phyloP scores from a whole-genome alignment of 345 rosid species.

The Brassica nigra region DNA sequence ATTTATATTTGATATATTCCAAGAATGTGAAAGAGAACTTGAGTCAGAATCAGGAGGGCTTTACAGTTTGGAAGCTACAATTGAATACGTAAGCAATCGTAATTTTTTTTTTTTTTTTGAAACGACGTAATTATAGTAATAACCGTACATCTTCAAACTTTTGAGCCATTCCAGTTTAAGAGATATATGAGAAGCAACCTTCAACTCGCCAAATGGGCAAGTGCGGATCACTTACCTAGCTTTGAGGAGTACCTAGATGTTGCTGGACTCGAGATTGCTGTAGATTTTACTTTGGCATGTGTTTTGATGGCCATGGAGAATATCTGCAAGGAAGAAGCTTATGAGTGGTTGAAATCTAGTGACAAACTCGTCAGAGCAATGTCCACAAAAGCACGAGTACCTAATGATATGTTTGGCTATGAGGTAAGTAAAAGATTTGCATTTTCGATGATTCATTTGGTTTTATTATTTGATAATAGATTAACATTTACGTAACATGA shows the following conservation, averaged over 20 bases:
- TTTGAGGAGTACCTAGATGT: constrained; percentile 6
- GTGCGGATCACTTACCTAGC: not conserved
- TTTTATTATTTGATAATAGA: not conserved
- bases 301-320: not conserved
- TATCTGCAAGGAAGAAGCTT: constrained; percentile 19
- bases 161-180: not conserved
- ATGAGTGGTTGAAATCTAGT: constrained; percentile 5
- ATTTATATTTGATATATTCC: not conserved
- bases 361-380: not conserved
- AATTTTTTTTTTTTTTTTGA: too few relatives aligned
- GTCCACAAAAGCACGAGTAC: not conserved
- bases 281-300: not conserved
- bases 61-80: not conserved
- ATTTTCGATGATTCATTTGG: not conserved
- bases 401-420: constrained; percentile 2
- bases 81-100: not conserved
- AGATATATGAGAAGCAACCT: not conserved
- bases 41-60: not conserved
- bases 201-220: constrained; percentile 13
- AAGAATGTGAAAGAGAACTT: not conserved
- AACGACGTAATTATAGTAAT: not conserved
- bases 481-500: not conserved
- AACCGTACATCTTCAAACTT: not conserved
- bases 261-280: not conserved
- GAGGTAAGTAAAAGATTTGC: not conserved